Base-by-base conservation (phyloP, 2,329 filamentous ascomycete genomes). In the Fusarium brachygibbosum region DNA sequence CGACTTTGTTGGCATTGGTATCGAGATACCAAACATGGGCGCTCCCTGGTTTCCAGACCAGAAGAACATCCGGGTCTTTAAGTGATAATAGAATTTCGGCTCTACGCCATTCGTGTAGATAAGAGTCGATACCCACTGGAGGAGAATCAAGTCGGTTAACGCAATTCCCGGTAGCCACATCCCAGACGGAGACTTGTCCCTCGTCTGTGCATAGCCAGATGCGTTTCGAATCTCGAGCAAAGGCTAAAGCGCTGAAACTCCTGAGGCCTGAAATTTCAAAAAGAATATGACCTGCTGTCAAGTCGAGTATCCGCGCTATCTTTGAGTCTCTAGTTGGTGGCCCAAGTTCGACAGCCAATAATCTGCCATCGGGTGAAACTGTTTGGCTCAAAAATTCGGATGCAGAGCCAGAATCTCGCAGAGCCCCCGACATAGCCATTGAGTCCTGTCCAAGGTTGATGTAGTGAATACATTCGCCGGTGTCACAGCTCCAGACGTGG, bases 201-300 rank as follows among this genome's bases (percentile, higher is more conserved):
- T 51, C 3, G 6, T 4, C 2, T 19, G 19, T 31, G 31, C 19
- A 56, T 16, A 2, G 21, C 53, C 53, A 56, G 2, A 56, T 28
- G 2, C 12, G 3, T 2, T 17, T 5, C 1, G 53, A 50, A 12
- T 56, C 53, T n/a, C 2, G 16, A 2, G 53, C 51, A 19, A 56
- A 51, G 2, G 32, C 25, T 5, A 31, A 2, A 25, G 7, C 9
- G 6, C 11, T 2, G 6, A 50, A 2, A 7, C 0, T 0, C 4
- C 0, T 10, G 1, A 9, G 8, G 3, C 19, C 1, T 19, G 25
- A 0, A 1, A 6, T 6, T 14, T 19, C 5, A 7, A 1, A 16
- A 13, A 13, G 10, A 6, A 51, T 1, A 16, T 31, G 16, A 3
- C n/a, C 9, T 29, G 4, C 31, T 7, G 25, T 23, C 4, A 31